Evolutionary conservation across 148 eudicot genomes (phyloP).

Genomic region (Rhododendron simsii): DNA sequence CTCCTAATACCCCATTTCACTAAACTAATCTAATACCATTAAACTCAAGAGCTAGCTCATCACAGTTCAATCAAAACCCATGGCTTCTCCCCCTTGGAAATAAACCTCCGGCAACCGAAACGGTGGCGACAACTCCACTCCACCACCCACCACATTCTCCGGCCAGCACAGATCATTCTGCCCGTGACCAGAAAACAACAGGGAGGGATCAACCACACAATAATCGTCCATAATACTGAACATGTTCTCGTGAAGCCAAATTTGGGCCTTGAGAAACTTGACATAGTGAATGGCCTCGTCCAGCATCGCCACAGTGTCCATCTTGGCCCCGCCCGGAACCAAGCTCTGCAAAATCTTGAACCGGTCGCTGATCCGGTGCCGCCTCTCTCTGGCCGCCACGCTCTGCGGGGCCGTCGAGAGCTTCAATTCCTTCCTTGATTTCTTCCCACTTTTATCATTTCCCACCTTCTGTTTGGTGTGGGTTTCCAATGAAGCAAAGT

Average conservation of each 20-base stretch:
- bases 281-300: slow-evolving; percentile 73
- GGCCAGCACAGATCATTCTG: background rate
- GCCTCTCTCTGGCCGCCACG: slow-evolving; percentile 60
- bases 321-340: slow-evolving; percentile 62
- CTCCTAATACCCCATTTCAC: background rate
- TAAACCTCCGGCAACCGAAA: slow-evolving; percentile 1
- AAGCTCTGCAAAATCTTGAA: slow-evolving; percentile 62
- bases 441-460: background rate
- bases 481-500: background rate
- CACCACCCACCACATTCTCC: background rate
- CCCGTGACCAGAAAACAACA: background rate
- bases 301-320: slow-evolving; percentile 69
- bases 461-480: slow-evolving; percentile 1
- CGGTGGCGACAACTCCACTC: background rate
- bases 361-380: slow-evolving; percentile 62
- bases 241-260: slow-evolving; percentile 52
- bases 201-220: background rate
- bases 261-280: slow-evolving; percentile 58
- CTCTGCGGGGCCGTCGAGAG: slow-evolving; percentile 77
- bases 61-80: background rate
- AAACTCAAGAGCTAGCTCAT: background rate
- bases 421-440: slow-evolving; percentile 21
- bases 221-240: slow-evolving; percentile 3
- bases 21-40: background rate
- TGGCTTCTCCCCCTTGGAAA: background rate